These are phyloP conservation scores for Brassica juncea DNA, from an alignment of 345 rosid genomes.

Conservation along the genomic window DNA sequence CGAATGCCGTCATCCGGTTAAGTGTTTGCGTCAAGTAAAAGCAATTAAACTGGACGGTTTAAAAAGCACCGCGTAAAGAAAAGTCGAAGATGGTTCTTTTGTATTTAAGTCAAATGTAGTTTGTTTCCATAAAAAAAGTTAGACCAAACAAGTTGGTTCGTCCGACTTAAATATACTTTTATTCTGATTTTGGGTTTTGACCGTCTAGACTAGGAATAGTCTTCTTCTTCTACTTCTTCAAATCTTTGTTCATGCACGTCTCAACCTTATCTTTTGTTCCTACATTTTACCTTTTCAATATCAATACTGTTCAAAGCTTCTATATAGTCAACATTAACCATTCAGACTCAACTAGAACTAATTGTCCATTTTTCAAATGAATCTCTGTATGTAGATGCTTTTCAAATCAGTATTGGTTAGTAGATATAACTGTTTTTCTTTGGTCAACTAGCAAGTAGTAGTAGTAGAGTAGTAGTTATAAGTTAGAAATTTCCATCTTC, in stretches of 20 bases:
- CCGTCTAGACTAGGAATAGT: slow-evolving; percentile 9
- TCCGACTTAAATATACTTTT: not conserved
- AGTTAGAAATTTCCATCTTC: slow-evolving; percentile 9
- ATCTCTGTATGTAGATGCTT: slow-evolving; percentile 3
- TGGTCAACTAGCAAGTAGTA: slow-evolving; percentile 29
- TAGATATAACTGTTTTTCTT: not conserved
- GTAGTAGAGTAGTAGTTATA: slow-evolving; percentile 13
- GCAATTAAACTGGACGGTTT: slow-evolving; percentile 23
- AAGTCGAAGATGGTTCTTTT: slow-evolving; percentile 5
- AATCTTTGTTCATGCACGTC: slow-evolving; percentile 20
- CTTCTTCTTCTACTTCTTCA: not conserved
- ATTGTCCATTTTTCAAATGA: not conserved
- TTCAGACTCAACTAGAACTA: not conserved
- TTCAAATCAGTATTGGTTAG: slow-evolving; percentile 18
- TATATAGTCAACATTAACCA: not conserved
- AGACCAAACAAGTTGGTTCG: not conserved
- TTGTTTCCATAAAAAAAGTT: slow-evolving; percentile 7
- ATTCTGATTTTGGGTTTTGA: not conserved
- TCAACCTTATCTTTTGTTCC: slow-evolving; percentile 2
- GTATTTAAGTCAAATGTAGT: slow-evolving; percentile 19
- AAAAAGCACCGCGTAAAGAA: slow-evolving; percentile 25
- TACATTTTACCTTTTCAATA: slow-evolving; percentile 9
- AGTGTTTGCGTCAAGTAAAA: not conserved
- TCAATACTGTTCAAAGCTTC: slow-evolving; percentile 18
- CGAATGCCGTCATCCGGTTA: slow-evolving; percentile 12